Evolutionary conservation across 2,329 filamentous ascomycete genomes (phyloP).

Genomic region (Orbilia javanica): DNA sequence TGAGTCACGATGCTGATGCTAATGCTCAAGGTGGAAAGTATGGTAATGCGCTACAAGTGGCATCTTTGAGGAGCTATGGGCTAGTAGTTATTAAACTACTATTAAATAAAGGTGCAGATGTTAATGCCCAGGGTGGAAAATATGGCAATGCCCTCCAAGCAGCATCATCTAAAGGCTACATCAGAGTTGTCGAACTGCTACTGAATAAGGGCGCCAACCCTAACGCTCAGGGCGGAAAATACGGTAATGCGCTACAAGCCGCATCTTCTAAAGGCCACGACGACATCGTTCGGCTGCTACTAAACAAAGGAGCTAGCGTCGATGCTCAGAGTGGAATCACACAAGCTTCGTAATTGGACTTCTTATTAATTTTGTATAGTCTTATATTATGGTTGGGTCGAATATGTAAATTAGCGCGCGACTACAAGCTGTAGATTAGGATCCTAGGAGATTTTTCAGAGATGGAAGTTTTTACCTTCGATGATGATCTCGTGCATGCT

Average conservation of each 20-base stretch:
- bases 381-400: no score
- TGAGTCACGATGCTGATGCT: constrained; percentile 11
- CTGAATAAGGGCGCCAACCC: not conserved
- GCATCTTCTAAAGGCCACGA: not conserved
- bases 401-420: no score
- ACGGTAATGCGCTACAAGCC: not conserved
- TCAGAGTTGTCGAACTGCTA: not conserved
- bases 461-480: no score
- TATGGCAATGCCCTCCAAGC: not conserved
- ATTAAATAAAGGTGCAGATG: not conserved
- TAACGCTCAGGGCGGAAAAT: not conserved
- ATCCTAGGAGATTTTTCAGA: no score
- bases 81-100: no score
- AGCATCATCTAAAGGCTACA: not conserved
- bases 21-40: not conserved
- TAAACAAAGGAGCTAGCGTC: not conserved
- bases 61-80: no score
- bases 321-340: not conserved
- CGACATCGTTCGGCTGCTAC: not conserved
- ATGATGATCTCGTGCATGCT: no score
- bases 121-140: constrained; percentile 2
- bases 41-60: not conserved
- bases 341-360: no score
- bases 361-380: no score
- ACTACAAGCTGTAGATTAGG: no score